These are phyloP conservation scores for Begonia masoniana DNA, from an alignment of 306 rosid genomes.

Conservation along the genomic window DNA sequence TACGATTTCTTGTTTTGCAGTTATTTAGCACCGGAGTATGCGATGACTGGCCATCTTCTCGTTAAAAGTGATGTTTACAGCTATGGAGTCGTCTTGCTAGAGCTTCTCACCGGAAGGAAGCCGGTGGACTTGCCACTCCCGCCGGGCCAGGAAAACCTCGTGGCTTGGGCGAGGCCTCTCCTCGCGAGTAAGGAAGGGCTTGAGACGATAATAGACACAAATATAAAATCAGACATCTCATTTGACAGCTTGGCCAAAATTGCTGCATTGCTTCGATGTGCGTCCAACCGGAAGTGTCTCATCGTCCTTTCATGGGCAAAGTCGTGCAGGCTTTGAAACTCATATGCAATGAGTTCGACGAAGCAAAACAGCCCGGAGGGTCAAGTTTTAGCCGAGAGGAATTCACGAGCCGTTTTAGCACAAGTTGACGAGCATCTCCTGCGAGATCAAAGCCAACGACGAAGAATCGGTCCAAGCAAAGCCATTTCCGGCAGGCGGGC, in stretches of 20 bases:
- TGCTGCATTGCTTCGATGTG: conserved; percentile 99
- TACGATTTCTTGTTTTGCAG: conserved; percentile 28
- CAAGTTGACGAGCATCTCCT: conserved; percentile 1
- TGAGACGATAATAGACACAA: conserved; percentile 56
- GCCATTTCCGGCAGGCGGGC: conserved; percentile 14
- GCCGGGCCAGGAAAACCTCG: conserved; percentile 91
- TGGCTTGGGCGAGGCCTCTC: conserved; percentile 85
- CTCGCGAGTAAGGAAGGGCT: conserved; percentile 67
- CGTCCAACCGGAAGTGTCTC: conserved; percentile 89
- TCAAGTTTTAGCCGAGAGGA: conserved; percentile 38
- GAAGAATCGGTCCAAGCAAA: neutral
- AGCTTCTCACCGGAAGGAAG: conserved; percentile 87
- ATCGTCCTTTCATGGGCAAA: conserved; percentile 97
- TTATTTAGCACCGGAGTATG: conserved; percentile 95
- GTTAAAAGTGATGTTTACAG: conserved; percentile 98
- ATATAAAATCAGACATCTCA: conserved; percentile 34
- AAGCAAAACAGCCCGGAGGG: conserved; percentile 28
- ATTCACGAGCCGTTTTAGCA: conserved; percentile 16
- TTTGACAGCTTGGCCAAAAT: conserved; percentile 51
- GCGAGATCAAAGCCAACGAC: too few species aligned
- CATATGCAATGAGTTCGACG: conserved; percentile 73
- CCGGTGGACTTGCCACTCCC: conserved; percentile 89
- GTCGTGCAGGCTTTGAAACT: conserved; percentile 95
- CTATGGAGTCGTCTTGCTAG: conserved; percentile 94
- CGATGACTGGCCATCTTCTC: conserved; percentile 96